Conservation (phyloP, 2,329 filamentous ascomycete species). For the Penicillium sp. region DNA sequence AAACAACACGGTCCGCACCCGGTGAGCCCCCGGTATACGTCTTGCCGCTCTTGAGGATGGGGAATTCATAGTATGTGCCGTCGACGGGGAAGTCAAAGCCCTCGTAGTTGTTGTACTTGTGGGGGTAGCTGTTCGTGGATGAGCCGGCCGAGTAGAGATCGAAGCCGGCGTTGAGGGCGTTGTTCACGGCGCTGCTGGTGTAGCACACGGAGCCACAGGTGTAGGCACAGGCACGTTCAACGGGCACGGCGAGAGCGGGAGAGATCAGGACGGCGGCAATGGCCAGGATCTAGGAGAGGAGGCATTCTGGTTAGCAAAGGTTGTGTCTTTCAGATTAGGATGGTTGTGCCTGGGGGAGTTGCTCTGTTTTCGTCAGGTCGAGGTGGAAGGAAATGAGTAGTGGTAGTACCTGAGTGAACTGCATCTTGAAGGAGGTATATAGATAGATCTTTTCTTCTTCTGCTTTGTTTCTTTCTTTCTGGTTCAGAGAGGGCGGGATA, state of each 20-base stretch:
- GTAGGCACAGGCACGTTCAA: slow-evolving; percentile 40
- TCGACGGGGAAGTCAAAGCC: slow-evolving; percentile 54
- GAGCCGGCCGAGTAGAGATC: slow-evolving; percentile 41
- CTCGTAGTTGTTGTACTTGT: slow-evolving; percentile 57
- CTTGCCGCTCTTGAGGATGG: slow-evolving; percentile 45
- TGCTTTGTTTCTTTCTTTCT: not conserved
- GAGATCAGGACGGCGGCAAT: slow-evolving; percentile 19
- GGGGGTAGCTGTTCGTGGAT: slow-evolving; percentile 47
- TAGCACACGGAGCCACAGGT: slow-evolving; percentile 53
- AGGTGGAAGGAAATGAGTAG: no score
- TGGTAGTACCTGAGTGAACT: slow-evolving; percentile 19
- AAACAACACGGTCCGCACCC: slow-evolving; percentile 61
- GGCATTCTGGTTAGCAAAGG: no score
- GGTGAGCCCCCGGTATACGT: slow-evolving; percentile 57
- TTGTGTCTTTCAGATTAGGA: no score
- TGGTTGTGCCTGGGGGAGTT: no score
- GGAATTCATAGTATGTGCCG: slow-evolving; percentile 60
- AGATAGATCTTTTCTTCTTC: not conserved
- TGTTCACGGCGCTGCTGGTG: slow-evolving; percentile 43
- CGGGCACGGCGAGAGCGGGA: slow-evolving; percentile 22
- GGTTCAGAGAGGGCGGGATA: not conserved
- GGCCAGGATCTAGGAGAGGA: slow-evolving; percentile 13
- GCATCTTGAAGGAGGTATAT: slow-evolving; percentile 15
- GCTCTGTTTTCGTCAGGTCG: no score
- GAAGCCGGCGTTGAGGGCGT: slow-evolving; percentile 50